Evolutionary conservation across 345 rosid genomes (phyloP), one percentile per base, ranked within the genome.

Genomic region (Linum usitatissimum): DNA sequence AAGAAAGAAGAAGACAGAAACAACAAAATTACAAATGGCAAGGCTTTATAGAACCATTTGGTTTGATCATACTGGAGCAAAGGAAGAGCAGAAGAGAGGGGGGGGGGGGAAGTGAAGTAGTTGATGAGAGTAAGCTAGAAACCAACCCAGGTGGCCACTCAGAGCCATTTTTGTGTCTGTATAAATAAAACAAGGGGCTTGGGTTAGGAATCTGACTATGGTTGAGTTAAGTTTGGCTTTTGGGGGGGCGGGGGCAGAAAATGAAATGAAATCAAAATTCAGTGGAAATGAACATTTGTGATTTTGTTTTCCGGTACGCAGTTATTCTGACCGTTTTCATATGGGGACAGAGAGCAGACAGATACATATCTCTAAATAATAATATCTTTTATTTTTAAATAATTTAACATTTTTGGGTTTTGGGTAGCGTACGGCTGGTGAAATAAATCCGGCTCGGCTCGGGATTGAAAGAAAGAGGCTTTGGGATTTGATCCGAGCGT

Each of bases 71-170:
- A n/a, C n/a, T n/a, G n/a, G 28, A 23, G 28, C 28, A 2, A 23
- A 23, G 28, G 28, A 23, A 23, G 28, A n/a, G n/a, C n/a, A n/a
- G n/a, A n/a, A n/a, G 5, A 21, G 21, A 18, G 57, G 17, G 57
- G 20, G 6, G 18, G 28, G 30, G 8, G 19, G 59, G 28, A 30
- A 55, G 30, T 15, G 58, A 19, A 28, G 30, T 19, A 12, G 30
- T 8, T 13, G 28, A 6, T 34, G 38, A n/a, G 6, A 55, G 30
- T 28, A 55, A 12, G 12, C 30, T 6, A 10, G 6, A 28, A 34
- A 7, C 8, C 38, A 34, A 55, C 59, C 59, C 59, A 55, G 59
- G 20, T 55, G 59, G 30, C 59, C 59, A 55, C 59, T 55, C 59
- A 18, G 30, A 45, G 10, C 13, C 14, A 12, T 7, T 18, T 55